These are phyloP conservation scores for Tylopilus sp. DNA, from an alignment of 1,284 basidiomycete species.

Conservation along the genomic window DNA sequence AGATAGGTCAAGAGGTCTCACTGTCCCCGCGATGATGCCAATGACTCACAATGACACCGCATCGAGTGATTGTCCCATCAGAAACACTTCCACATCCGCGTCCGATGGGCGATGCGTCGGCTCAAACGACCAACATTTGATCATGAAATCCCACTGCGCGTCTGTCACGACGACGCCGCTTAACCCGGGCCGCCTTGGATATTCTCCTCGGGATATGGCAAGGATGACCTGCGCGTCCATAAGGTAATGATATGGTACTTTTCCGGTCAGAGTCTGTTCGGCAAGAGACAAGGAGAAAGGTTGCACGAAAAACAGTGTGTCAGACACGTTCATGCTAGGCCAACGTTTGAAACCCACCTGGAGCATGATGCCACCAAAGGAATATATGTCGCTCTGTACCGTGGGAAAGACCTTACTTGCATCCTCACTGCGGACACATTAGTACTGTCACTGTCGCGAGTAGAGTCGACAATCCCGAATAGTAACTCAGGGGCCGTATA, in stretches of 20 bases:
- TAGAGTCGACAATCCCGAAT: conserved; percentile 8
- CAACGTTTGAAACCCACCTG: conserved; percentile 20
- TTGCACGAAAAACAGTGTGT: no score
- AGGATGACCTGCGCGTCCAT: conserved; percentile 30
- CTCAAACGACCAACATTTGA: conserved; percentile 29
- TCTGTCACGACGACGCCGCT: conserved; percentile 20
- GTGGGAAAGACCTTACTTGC: conserved; percentile 22
- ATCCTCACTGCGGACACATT: neutral
- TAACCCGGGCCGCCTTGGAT: conserved; percentile 28
- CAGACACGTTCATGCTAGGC: no score
- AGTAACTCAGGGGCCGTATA: conserved; percentile 36
- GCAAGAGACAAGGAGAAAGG: no score
- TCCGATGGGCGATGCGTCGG: conserved; percentile 24
- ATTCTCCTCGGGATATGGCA: conserved; percentile 24
- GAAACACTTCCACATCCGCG: conserved; percentile 25
- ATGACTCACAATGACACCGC: conserved; percentile 2
- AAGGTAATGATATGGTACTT: conserved; percentile 35
- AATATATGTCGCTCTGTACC: conserved; percentile 32
- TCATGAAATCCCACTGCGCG: conserved; percentile 36
- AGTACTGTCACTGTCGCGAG: neutral
- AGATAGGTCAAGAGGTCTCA: no score
- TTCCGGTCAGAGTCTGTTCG: conserved; percentile 26
- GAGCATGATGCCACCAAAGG: conserved; percentile 38
- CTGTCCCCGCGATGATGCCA: no score
- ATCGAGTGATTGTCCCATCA: conserved; percentile 22